These are phyloP conservation scores for Ceratobasidium sp. DNA, from an alignment of 1,284 basidiomycete genomes.

Conservation along the genomic window DNA sequence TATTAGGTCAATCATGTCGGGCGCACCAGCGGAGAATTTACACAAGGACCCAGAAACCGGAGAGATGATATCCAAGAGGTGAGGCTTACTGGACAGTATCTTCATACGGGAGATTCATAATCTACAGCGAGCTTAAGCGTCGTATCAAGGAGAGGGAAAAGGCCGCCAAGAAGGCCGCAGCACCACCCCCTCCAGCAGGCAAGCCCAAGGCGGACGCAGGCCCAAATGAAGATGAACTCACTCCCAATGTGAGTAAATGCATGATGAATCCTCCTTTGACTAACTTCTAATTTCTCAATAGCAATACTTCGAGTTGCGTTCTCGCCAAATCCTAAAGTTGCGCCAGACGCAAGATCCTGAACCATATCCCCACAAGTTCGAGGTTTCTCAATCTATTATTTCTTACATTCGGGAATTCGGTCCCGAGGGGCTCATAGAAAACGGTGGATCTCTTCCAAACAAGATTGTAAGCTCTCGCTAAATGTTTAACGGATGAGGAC, in stretches of 20 bases:
- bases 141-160: slow-evolving; percentile 83
- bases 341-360: slow-evolving; percentile 85
- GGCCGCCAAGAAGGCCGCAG: slow-evolving; percentile 76
- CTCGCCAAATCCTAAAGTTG: slow-evolving; percentile 83
- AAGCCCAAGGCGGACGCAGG: slow-evolving; percentile 53
- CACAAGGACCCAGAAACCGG: slow-evolving; percentile 89
- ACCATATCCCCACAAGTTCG: slow-evolving; percentile 99
- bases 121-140: slow-evolving; percentile 87
- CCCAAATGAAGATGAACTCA: slow-evolving; percentile 74
- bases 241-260: slow-evolving; percentile 57
- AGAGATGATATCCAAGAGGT: slow-evolving; percentile 95
- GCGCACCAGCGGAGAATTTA: slow-evolving; percentile 40
- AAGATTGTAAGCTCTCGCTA: slow-evolving; percentile 12
- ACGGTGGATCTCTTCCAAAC: slow-evolving; percentile 53
- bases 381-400: slow-evolving; percentile 81
- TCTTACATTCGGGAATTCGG: slow-evolving; percentile 81
- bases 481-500: neutral
- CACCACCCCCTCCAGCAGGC: slow-evolving; percentile 50
- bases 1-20: slow-evolving; percentile 30
- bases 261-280: neutral
- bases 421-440: slow-evolving; percentile 67
- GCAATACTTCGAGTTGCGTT: slow-evolving; percentile 97
- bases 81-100: slow-evolving; percentile 49
- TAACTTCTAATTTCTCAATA: slow-evolving; percentile 50
- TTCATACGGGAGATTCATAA: neutral